These are phyloP conservation scores for Prunus dulcis DNA, from an alignment of 306 rosid genomes.

Conservation along the genomic window DNA sequence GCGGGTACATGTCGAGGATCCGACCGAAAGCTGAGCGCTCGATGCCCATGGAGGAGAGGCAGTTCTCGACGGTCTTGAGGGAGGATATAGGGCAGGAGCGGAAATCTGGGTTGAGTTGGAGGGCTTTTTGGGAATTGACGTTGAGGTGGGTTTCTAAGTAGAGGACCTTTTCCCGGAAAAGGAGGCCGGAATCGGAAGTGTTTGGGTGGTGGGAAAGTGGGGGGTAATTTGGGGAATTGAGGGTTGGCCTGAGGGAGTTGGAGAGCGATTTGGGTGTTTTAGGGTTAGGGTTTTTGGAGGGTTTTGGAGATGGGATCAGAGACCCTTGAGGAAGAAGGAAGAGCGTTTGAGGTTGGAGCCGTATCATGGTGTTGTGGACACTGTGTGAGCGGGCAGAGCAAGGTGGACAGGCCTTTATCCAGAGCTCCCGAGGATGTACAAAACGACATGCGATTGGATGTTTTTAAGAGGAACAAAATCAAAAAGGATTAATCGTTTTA, in stretches of 20 bases:
- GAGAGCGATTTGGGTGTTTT: not conserved
- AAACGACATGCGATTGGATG: too few species aligned
- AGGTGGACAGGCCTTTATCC: not conserved
- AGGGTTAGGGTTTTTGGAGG: slow-evolving; percentile 30
- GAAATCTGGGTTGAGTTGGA: slow-evolving; percentile 53
- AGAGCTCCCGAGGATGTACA: too few species aligned
- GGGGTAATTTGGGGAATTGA: slow-evolving; percentile 4
- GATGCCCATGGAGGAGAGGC: slow-evolving; percentile 70
- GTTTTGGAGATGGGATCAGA: slow-evolving; percentile 16
- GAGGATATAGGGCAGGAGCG: slow-evolving; percentile 53
- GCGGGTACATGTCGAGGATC: slow-evolving; percentile 76
- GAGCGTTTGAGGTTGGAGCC: slow-evolving; percentile 11
- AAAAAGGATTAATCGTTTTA: too few species aligned
- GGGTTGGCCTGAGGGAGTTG: not conserved
- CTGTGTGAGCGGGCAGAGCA: not conserved
- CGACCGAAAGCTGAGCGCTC: slow-evolving; percentile 52
- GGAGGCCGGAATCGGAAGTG: slow-evolving; percentile 51
- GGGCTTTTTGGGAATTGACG: slow-evolving; percentile 57
- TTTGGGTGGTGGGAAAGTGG: slow-evolving; percentile 27
- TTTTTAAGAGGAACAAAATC: too few species aligned
- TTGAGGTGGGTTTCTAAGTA: slow-evolving; percentile 63
- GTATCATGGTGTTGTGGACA: slow-evolving; percentile 9
- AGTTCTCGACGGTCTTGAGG: slow-evolving; percentile 52
- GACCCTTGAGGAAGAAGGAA: slow-evolving; percentile 18
- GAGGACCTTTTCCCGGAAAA: slow-evolving; percentile 62